Evolutionary conservation across 1,284 basidiomycete species (phyloP).

Genomic region (Neotropicomus parvogracilis): DNA sequence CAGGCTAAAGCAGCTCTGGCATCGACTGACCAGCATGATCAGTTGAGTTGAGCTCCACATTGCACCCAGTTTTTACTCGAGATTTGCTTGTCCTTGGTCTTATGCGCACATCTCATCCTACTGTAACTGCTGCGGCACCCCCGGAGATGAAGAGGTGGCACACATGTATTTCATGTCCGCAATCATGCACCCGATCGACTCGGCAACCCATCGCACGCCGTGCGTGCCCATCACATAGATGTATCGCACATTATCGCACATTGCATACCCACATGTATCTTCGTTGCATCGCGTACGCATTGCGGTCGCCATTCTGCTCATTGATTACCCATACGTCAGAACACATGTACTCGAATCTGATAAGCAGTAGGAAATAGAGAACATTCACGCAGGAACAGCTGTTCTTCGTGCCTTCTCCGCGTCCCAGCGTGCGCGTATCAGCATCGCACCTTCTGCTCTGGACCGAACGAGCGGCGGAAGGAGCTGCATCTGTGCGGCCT

Average conservation of each 20-base stretch:
- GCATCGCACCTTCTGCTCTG: conserved; percentile 58
- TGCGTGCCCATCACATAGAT: conserved; percentile 22
- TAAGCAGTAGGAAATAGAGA: conserved; percentile 5
- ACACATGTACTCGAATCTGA: conserved; percentile 15
- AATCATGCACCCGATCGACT: conserved; percentile 20
- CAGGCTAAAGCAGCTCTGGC: conserved; percentile 30
- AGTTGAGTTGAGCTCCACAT: conserved; percentile 11
- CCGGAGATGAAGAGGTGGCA: not conserved
- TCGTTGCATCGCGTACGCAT: conserved; percentile 16
- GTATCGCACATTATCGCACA: conserved; percentile 7
- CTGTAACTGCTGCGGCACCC: not conserved
- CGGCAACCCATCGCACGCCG: conserved; percentile 25
- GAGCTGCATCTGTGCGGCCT: conserved; percentile 58
- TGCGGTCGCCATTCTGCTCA: conserved; percentile 7
- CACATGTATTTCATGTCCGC: conserved; percentile 19
- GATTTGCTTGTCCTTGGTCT: too few relatives aligned
- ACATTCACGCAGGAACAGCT: conserved; percentile 4
- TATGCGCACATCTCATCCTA: too few relatives aligned
- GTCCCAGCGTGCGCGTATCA: conserved; percentile 70
- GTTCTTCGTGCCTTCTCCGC: conserved; percentile 47
- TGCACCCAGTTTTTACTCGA: not conserved
- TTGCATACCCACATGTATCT: conserved; percentile 15
- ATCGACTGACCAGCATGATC: conserved; percentile 22
- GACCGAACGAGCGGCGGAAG: conserved; percentile 52
- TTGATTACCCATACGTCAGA: conserved; percentile 5